A percentile compares a stretch with the other conserved stretches of the same genome.
Evolutionary conservation across 176 grass and related monocot species (phyloP).

Genomic region (Eragrostis nindensis): DNA sequence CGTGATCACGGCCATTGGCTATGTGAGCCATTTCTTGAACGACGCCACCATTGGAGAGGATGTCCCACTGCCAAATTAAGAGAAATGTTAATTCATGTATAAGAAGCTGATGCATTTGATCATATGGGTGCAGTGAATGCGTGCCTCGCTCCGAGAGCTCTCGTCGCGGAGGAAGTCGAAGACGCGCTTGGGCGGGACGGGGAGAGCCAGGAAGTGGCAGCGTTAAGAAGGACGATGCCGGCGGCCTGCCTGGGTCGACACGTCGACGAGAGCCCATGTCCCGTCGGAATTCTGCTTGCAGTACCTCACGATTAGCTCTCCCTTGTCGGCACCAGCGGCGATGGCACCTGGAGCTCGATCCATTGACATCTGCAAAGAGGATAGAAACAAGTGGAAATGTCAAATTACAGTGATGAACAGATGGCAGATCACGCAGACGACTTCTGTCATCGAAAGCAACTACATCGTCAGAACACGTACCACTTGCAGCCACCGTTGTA

Average conservation of each 20-base stretch:
- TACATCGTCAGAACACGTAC: conserved; percentile 28
- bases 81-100: background rate
- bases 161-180: conserved; percentile 98
- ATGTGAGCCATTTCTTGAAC: conserved; percentile 99
- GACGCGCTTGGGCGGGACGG: conserved; percentile 76
- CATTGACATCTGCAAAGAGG: conserved; percentile 71
- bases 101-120: background rate
- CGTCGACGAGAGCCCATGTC: conserved; percentile 88
- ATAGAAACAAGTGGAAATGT: background rate
- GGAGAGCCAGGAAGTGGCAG: conserved; percentile 93
- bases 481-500: conserved; percentile 97
- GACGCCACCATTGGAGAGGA: conserved; percentile 88
- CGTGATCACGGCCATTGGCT: conserved; percentile 93
- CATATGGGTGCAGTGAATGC: background rate
- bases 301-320: conserved; percentile 88
- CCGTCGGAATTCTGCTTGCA: conserved; percentile 94
- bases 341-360: conserved; percentile 98
- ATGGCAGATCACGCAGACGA: background rate
- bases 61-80: conserved; percentile 76
- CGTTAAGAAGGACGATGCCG: conserved; percentile 96
- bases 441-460: background rate
- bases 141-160: conserved; percentile 88
- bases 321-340: conserved; percentile 83
- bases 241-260: conserved; percentile 88
- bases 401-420: background rate